Evolutionary conservation across 2,329 filamentous ascomycete genomes (phyloP), one percentile per base, ranked within the genome.

Genomic region (Curvularia verruculosa): DNA sequence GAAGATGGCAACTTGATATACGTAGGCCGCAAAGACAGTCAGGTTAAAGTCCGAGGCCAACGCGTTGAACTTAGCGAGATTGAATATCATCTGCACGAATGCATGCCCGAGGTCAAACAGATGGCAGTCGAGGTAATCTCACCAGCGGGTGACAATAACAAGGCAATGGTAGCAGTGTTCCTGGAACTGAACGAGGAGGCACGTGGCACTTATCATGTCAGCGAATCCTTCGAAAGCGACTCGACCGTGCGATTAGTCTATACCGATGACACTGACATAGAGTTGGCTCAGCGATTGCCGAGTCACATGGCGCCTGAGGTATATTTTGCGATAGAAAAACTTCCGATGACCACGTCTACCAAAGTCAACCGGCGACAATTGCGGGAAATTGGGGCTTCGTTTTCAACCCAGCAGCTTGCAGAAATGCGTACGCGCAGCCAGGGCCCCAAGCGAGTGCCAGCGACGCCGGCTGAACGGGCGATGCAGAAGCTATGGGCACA

Each of bases 321-420:
- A 10, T 82, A 79, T 50, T 77, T 83, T 9, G 74, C 78, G 0
- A 60, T 83, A 29, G 76, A 71, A 21, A 56, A 73, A 7, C 67
- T 84, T 19, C 82, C 82, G 0, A 65, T 77, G 1, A 65, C 80
- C 5, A 68, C 77, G 1, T 82, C 81, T 5, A 76, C 79, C 0
- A 84, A 84, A 46, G 54, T 59, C 3, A 63, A 73, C 45, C 60
- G 69, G 2, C 68, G 62, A 54, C 37, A 45, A 13, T 46, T 73
- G 5, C 58, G 54, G 2, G 54, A 63, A 4, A 62, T 65, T n/a
- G 66, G 62, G 19, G 39, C n/a, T 5, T 53, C 50, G 3, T 45
- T 34, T 1, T 40, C 45, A 1, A 12, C 29, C 18, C 26, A 54
- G 41, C 19, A 58, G 28, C 21, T 54, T 13, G 45, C 45, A 3